Evolutionary conservation across 2,329 filamentous ascomycete genomes (phyloP), one percentile per base, ranked within the genome.

Genomic region (Claviceps fusiformis): DNA sequence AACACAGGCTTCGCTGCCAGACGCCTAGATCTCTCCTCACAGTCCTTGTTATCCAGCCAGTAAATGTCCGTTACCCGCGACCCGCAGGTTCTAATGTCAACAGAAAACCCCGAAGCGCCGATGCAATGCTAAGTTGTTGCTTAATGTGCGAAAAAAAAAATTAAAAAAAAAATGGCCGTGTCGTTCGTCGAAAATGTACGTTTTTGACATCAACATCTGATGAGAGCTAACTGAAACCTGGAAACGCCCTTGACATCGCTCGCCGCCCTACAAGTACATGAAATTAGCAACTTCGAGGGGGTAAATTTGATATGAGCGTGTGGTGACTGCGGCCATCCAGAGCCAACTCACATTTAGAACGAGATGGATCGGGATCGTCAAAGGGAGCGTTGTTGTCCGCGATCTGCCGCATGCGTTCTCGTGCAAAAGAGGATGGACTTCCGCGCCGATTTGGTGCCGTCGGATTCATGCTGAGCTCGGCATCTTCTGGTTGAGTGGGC

Each of bases 371-470:
- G 8, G 70, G 70, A 48, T 74, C 72, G 33, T 73, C 71, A 57
- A 74, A 69, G 39, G 72, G 71, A 53, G 71, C 70, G 50, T 71
- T 71, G 37, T 67, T 71, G 52, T 68, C 68, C 10, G 72, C 72
- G 57, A 74, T 71, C 51, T 73, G 65, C 48, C 71, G 68, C 70
- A 74, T 74, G 19, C 71, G 67, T 57, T 72, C 68, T 50, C 72
- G 66, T 31, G 72, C 70, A 62, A 74, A 71, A 8, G 71, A 73
- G 5, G 72, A 74, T 3, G 72, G 72, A 56, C 71, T 73, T 51
- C 65, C 65, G 33, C 70, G 69, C 27, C 71, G 69, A 39, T 61
- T 62, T 29, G 61, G 59, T 41, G 62, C 61, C 29, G 60, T 57
- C 17, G 63, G 63, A 15, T 58, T 62, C 19, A 63, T 63, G 11